Evolutionary conservation across 768 basidiomycete genomes (phyloP).

Genomic region (Termitomyces sp.): DNA sequence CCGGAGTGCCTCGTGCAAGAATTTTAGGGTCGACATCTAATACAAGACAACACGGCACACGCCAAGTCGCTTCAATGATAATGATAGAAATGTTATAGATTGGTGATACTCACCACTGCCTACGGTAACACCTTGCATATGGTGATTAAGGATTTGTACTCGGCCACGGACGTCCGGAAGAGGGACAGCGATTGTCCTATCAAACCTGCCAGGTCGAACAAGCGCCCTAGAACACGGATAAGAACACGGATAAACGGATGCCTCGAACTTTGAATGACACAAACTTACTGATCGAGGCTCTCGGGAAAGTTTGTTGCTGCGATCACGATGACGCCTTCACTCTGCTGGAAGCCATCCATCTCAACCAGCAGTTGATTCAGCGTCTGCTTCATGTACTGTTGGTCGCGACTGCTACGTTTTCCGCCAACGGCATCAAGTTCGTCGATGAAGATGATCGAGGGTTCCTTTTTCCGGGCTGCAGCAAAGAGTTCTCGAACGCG

Average conservation of each 20-base stretch:
- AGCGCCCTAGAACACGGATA: conserved; percentile 58
- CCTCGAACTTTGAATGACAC: conserved; percentile 1
- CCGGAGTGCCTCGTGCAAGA: conserved; percentile 90
- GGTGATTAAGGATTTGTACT: conserved; percentile 88
- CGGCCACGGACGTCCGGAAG: conserved; percentile 94
- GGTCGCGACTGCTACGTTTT: conserved; percentile 77
- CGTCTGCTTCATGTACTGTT: conserved; percentile 90
- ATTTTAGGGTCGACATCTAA: conserved; percentile 80
- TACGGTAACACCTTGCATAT: conserved; percentile 76
- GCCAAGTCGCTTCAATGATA: conserved; percentile 3
- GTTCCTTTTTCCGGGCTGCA: conserved; percentile 89
- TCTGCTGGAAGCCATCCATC: conserved; percentile 94
- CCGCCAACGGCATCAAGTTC: conserved; percentile 93
- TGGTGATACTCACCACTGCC: conserved; percentile 39
- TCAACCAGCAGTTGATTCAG: conserved; percentile 96
- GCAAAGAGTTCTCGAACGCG: conserved; percentile 94
- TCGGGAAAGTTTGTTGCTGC: conserved; percentile 98
- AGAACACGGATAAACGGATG: conserved; percentile 7
- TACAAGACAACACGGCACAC: conserved; percentile 9
- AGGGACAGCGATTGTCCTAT: conserved; percentile 87
- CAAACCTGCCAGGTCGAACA: conserved; percentile 94
- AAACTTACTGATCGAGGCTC: conserved; percentile 77
- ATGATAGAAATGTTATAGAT: conserved; percentile 3
- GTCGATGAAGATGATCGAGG: conserved; percentile 98
- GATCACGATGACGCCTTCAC: conserved; percentile 92